phyloP scores from a whole-genome alignment of 768 basidiomycete genomes.

The Pluteus cervinus region DNA sequence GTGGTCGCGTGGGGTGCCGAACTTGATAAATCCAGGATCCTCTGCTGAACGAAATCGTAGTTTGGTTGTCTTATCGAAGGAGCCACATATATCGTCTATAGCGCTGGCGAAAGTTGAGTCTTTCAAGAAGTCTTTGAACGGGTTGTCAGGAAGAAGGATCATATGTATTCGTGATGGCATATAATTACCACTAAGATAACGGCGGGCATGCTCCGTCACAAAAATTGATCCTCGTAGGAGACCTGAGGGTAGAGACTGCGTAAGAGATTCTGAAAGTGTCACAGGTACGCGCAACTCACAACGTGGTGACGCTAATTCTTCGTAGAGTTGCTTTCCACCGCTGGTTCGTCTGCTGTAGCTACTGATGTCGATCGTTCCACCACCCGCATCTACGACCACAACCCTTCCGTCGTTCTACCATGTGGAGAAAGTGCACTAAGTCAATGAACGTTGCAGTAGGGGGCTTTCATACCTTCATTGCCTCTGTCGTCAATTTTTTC shows the following conservation, averaged over 20 bases:
- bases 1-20: conserved; percentile 32
- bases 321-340: conserved; percentile 17
- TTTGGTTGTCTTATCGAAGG: conserved; percentile 37
- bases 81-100: conserved; percentile 1
- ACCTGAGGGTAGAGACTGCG: conserved; percentile 16
- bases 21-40: conserved; percentile 34
- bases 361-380: conserved; percentile 43
- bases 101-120: background rate
- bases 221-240: conserved; percentile 35
- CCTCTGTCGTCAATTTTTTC: conserved; percentile 29
- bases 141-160: too few relatives aligned
- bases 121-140: too few relatives aligned
- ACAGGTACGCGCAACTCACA: conserved; percentile 15
- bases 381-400: conserved; percentile 42
- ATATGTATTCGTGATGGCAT: background rate
- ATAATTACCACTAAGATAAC: conserved; percentile 23
- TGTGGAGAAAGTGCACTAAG: background rate
- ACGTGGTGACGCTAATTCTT: conserved; percentile 33
- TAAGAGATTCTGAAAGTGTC: background rate
- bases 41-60: conserved; percentile 23
- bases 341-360: conserved; percentile 37
- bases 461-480: conserved; percentile 16
- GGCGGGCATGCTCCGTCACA: conserved; percentile 27
- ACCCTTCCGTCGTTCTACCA: conserved; percentile 21
- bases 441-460: background rate